Conservation (phyloP, 768 basidiomycete species). For the Lentinula guzmanii region DNA sequence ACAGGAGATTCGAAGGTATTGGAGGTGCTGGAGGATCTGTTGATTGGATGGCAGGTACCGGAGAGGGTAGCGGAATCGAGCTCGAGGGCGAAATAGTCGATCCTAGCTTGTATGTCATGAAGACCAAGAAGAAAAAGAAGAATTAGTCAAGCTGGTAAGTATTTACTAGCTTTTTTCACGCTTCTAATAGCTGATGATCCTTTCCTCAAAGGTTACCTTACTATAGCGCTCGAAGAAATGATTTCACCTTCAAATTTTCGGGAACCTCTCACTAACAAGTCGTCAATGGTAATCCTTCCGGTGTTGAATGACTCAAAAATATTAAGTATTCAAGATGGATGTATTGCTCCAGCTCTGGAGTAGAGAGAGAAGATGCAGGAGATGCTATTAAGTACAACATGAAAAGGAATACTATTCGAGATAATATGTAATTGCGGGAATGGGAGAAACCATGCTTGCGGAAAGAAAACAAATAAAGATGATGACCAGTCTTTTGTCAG, state of each 20-base stretch:
- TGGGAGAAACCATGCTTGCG: not conserved
- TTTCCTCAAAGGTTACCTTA: not conserved
- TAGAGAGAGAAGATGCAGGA: not conserved
- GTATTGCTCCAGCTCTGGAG: not conserved
- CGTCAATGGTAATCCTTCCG: too few relatives aligned
- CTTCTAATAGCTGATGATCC: not conserved
- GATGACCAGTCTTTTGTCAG: not conserved
- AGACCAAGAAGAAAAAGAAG: conserved; percentile 8
- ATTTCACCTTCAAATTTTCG: too few relatives aligned
- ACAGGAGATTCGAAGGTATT: conserved; percentile 58
- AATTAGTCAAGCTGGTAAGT: not conserved
- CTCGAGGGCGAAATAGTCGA: conserved; percentile 11
- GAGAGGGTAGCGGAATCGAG: not conserved
- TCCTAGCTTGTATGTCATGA: conserved; percentile 8
- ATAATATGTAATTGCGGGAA: not conserved
- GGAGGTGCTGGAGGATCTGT: conserved; percentile 25
- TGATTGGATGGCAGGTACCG: conserved; percentile 28
- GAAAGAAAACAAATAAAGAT: conserved; percentile 1
- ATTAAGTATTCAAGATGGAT: too few relatives aligned
- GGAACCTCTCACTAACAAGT: too few relatives aligned
- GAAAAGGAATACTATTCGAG: not conserved
- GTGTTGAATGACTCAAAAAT: too few relatives aligned
- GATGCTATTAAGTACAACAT: not conserved
- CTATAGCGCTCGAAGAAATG: too few relatives aligned
- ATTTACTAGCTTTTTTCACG: not conserved